These are phyloP conservation scores for Pilasporangium apinafurcum DNA, from an alignment of 352 stramenopile genomes.

Conservation along the genomic window DNA sequence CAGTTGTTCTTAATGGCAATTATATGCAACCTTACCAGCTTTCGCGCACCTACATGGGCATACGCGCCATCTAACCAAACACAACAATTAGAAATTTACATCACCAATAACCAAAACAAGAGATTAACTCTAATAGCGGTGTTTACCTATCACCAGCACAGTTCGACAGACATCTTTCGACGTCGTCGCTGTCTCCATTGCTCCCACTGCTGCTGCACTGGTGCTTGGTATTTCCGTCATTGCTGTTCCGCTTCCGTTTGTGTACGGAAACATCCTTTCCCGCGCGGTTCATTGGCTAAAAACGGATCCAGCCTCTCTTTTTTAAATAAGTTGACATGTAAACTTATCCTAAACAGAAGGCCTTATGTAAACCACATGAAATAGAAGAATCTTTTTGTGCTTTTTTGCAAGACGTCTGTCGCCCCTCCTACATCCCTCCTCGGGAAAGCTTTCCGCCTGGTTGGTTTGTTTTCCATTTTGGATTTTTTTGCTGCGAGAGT, in stretches of 20 bases:
- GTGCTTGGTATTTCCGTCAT: slow-evolving; percentile 5
- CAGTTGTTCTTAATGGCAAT: not conserved
- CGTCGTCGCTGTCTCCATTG: not conserved
- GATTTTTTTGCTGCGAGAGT: slow-evolving; percentile 7
- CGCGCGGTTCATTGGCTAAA: not conserved
- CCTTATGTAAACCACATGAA: slow-evolving; percentile 17
- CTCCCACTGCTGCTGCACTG: not conserved
- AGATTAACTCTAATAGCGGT: not conserved
- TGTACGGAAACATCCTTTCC: too few species aligned
- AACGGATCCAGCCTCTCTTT: too few species aligned
- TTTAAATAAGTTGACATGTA: not conserved
- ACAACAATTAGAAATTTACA: not conserved
- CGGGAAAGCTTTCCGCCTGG: not conserved
- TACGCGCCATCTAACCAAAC: slow-evolving; percentile 53
- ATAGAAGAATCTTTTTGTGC: slow-evolving; percentile 20
- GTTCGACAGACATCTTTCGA: slow-evolving; percentile 24
- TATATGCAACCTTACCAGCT: slow-evolving; percentile 20
- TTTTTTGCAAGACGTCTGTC: slow-evolving; percentile 15
- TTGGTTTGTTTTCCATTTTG: slow-evolving; percentile 2
- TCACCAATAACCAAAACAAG: too few species aligned
- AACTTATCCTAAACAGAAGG: too few species aligned
- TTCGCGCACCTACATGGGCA: slow-evolving; percentile 48
- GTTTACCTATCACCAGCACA: slow-evolving; percentile 59
- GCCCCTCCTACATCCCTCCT: slow-evolving; percentile 8
- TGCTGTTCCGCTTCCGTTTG: too few species aligned